Conservation (phyloP, 108 stramenopile species). For the Cylindrotheca closterium region DNA sequence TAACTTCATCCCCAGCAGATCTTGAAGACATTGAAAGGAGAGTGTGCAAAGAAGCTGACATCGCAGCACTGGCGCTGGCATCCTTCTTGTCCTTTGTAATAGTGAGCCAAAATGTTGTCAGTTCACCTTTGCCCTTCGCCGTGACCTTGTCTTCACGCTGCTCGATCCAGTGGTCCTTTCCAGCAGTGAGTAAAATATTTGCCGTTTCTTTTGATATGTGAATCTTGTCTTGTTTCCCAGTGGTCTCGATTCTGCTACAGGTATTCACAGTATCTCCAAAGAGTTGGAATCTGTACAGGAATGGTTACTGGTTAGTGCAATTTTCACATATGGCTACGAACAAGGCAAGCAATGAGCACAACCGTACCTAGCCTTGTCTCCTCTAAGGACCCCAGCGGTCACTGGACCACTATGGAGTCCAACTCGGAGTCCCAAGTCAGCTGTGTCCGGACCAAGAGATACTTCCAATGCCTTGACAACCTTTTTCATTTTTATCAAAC, state of each 20-base stretch:
- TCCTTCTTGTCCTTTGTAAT: background rate
- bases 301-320: too few species aligned
- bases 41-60: too few species aligned
- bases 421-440: background rate
- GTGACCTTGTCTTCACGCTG: slow-evolving; percentile 17
- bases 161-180: slow-evolving; percentile 23
- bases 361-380: background rate
- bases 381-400: slow-evolving; percentile 2
- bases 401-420: slow-evolving; percentile 4
- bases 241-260: background rate
- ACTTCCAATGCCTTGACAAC: background rate
- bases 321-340: too few species aligned
- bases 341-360: too few species aligned
- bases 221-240: slow-evolving; percentile 6
- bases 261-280: slow-evolving; percentile 6
- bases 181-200: slow-evolving; percentile 14
- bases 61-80: too few species aligned
- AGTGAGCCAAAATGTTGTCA: slow-evolving; percentile 15
- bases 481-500: background rate
- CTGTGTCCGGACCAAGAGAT: slow-evolving; percentile 6
- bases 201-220: slow-evolving; percentile 35
- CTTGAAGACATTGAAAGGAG: too few species aligned
- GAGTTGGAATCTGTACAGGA: slow-evolving; percentile 10
- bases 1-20: too few species aligned
- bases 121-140: slow-evolving; percentile 24